A percentile compares a stretch with the other conserved stretches of the same genome.
These are phyloP conservation scores for Puccinia sorghi DNA, from an alignment of 1,284 basidiomycete species.

Conservation along the genomic window DNA sequence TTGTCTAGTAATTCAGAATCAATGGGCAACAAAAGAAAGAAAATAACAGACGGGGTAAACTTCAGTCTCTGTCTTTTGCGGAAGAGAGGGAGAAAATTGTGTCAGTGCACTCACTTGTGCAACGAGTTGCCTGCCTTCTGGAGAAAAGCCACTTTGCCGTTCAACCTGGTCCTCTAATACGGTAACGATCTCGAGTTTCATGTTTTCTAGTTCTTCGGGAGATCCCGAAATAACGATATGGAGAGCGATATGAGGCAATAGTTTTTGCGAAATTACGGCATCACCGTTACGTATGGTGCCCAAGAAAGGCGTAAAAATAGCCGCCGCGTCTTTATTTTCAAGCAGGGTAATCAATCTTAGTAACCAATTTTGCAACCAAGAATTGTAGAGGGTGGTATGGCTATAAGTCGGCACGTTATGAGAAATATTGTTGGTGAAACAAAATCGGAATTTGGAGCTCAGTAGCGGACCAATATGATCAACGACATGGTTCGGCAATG, in stretches of 20 bases:
- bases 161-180: constrained; percentile 87
- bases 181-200: constrained; percentile 74
- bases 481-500: constrained; percentile 76
- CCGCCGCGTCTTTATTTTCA: constrained; percentile 64
- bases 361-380: constrained; percentile 94
- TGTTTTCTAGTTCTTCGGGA: constrained; percentile 66
- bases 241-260: constrained; percentile 89
- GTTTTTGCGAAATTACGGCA: constrained; percentile 81
- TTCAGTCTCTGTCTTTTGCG: background rate
- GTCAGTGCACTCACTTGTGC: constrained; percentile 68
- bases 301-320: constrained; percentile 78
- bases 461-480: constrained; percentile 88
- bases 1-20: constrained; percentile 64
- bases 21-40: background rate
- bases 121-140: constrained; percentile 78
- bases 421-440: constrained; percentile 58
- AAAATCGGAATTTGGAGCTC: constrained; percentile 67
- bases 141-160: constrained; percentile 64
- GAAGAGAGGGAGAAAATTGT: background rate
- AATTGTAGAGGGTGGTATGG: constrained; percentile 75
- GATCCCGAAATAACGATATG: constrained; percentile 79
- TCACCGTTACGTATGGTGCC: constrained; percentile 82
- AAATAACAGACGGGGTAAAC: background rate
- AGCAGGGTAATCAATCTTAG: constrained; percentile 71
- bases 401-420: constrained; percentile 70